Evolutionary conservation across 305 asterid species (phyloP).

Genomic region (Fraxinus xanthoxyloides): DNA sequence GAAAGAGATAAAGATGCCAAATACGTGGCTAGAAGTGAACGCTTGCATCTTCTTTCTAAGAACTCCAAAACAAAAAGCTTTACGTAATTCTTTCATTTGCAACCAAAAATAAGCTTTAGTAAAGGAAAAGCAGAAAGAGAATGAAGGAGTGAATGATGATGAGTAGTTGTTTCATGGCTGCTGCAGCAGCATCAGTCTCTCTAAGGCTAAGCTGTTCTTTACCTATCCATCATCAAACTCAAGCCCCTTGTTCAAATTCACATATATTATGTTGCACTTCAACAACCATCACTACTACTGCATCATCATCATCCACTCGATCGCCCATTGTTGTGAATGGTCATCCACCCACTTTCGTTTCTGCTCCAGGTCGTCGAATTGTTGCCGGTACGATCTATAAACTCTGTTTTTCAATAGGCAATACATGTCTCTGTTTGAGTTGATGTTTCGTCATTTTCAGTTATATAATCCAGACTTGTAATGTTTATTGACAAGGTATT

Average conservation of each 20-base stretch:
- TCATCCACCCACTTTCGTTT: slow-evolving; percentile 84
- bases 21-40: not conserved
- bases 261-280: slow-evolving; percentile 34
- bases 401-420: not conserved
- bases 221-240: not conserved
- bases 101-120: not conserved
- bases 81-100: not conserved
- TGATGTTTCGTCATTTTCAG: not conserved
- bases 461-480: not conserved
- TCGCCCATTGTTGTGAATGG: slow-evolving; percentile 71
- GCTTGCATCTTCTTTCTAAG: not conserved
- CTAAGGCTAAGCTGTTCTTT: not conserved
- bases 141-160: not conserved
- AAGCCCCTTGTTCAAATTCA: not conserved
- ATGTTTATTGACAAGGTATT: not conserved
- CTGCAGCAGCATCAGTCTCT: not conserved
- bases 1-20: not conserved
- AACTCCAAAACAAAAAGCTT: not conserved
- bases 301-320: slow-evolving; percentile 2
- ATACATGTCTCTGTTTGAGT: not conserved
- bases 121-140: not conserved
- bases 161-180: not conserved
- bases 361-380: slow-evolving; percentile 89
- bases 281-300: slow-evolving; percentile 26
- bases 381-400: slow-evolving; percentile 57